Percentiles rank a stretch among this genome's conserved stretches.
These are phyloP conservation scores for Fusarium metavorans DNA, from an alignment of 2,329 filamentous ascomycete genomes.

Conservation along the genomic window DNA sequence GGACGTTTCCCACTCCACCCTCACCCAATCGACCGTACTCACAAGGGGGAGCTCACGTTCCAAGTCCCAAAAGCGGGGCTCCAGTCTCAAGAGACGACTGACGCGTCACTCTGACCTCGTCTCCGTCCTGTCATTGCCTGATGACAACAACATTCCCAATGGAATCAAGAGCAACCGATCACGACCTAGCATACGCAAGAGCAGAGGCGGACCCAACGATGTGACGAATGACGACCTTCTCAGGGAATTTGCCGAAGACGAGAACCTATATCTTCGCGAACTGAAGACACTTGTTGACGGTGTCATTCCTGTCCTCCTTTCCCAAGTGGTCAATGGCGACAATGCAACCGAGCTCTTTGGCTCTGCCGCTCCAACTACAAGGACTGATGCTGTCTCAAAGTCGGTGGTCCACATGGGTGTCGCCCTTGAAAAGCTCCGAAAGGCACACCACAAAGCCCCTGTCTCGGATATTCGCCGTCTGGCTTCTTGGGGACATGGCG, in stretches of 20 bases:
- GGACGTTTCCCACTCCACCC: slow-evolving; percentile 64
- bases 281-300: slow-evolving; percentile 94
- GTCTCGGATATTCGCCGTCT: slow-evolving; percentile 78
- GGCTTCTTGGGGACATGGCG: slow-evolving; percentile 83
- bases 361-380: slow-evolving; percentile 62
- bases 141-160: slow-evolving; percentile 65
- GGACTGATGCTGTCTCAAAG: slow-evolving; percentile 76
- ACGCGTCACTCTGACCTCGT: slow-evolving; percentile 95
- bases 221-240: slow-evolving; percentile 82
- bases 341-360: slow-evolving; percentile 77
- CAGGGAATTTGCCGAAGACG: slow-evolving; percentile 83
- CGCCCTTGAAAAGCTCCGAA: slow-evolving; percentile 84
- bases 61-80: slow-evolving; percentile 56
- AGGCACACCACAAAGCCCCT: slow-evolving; percentile 83
- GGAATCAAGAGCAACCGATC: slow-evolving; percentile 79
- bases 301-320: slow-evolving; percentile 91
- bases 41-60: slow-evolving; percentile 61
- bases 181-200: slow-evolving; percentile 81
- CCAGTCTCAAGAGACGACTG: slow-evolving; percentile 77
- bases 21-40: slow-evolving; percentile 65
- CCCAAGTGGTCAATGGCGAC: slow-evolving; percentile 81
- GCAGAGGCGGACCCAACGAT: slow-evolving; percentile 73
- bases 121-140: slow-evolving; percentile 85
- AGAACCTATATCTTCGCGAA: slow-evolving; percentile 89
- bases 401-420: slow-evolving; percentile 96